phyloP scores from a whole-genome alignment of 2,329 filamentous ascomycete species.

The Fusarium illudens region DNA sequence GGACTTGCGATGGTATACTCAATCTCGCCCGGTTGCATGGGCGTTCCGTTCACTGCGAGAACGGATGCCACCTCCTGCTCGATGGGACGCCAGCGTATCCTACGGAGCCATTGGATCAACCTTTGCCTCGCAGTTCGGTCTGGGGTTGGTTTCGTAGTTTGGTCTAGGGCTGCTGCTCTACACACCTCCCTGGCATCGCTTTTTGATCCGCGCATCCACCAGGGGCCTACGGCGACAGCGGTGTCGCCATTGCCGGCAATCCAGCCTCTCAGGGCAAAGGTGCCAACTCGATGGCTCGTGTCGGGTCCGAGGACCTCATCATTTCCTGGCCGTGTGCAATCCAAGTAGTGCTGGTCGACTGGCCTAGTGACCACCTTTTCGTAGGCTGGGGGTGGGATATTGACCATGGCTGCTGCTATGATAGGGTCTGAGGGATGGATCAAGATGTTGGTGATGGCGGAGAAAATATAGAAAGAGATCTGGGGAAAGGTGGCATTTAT shows the following conservation, averaged over 20 bases:
- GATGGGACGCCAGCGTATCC: neutral
- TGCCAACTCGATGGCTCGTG: neutral
- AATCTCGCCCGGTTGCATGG: neutral
- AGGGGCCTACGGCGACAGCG: neutral
- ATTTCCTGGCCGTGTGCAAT: neutral
- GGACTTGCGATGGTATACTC: neutral
- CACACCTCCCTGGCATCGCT: neutral
- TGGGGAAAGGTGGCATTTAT: neutral
- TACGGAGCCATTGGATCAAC: neutral
- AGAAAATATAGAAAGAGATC: rapidly evolving
- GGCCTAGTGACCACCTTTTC: neutral
- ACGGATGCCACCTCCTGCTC: neutral
- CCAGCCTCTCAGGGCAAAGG: neutral
- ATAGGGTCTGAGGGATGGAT: neutral
- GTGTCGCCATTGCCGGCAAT: neutral
- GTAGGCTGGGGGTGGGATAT: neutral
- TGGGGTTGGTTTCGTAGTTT: neutral
- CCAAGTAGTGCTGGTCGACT: neutral
- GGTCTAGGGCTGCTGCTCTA: neutral
- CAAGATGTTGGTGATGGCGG: neutral
- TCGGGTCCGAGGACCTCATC: neutral
- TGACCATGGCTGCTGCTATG: neutral
- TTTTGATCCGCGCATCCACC: neutral
- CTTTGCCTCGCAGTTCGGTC: neutral
- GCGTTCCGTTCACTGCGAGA: neutral